Evolutionary conservation across 495 filamentous ascomycete species (phyloP), one percentile per base, ranked within the genome.

Genomic region (Podospora conica): DNA sequence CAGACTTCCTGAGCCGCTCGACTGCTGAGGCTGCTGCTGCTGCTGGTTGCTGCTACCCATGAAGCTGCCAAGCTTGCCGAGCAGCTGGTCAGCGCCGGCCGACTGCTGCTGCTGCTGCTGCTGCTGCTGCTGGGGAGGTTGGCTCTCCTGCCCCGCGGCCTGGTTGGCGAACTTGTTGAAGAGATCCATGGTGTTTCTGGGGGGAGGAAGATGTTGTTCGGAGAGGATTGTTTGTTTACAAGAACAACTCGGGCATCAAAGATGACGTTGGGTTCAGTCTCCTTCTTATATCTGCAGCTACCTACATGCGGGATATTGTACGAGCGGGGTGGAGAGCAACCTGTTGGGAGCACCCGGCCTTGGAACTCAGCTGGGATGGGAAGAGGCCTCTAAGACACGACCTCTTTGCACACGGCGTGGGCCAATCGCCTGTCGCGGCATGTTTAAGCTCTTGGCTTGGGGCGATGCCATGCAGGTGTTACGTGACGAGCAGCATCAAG

Each of bases 31-130:
- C 63, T 72, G 64, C 24, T 69, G 58, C 11, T 66, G 25, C 11
- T 69, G 59, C 7, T 68, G 59, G 12, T 69, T 66, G 59, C 65
- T 69, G 55, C 22, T 12, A 25, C 33, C 56, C 29, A 56, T 22
- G 66, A 70, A 59, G 63, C 53, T 61, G 64, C 56, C 22, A 28
- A 89, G 25, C 73, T 88, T 87, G 64, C 81, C 80, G 48, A 87
- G 66, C 72, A 87, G 79, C 24, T 60, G 66, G 40, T 53, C 64
- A 20, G 61, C 56, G 56, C 25, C 56, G 9, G 21, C 60, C 0
- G 69, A 57, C 20, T 70, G 56, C 54, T 69, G 40, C 61, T 73
- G 66, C 20, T 68, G 63, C n/a, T 64, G 61, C 63, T 69, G 25
- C 29, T 61, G 60, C 55, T 62, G 63, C 15, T 64, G 55, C 24